Conservation (phyloP, 257 asterid genomes). For the Capsicum pubescens region DNA sequence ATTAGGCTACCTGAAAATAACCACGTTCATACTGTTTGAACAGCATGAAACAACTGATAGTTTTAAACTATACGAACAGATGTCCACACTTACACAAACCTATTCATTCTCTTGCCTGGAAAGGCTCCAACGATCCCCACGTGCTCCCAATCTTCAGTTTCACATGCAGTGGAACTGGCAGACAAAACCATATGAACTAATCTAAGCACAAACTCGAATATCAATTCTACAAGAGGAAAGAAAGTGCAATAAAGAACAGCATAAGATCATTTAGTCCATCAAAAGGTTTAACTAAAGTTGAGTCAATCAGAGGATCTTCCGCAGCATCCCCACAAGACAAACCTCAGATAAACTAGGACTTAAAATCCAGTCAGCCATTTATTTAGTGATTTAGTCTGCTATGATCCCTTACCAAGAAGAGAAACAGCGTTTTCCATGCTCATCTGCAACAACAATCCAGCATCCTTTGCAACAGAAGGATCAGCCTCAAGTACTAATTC, state of each 20-base stretch:
- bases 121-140: constrained; percentile 91
- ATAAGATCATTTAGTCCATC: constrained; percentile 6
- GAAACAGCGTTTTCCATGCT: constrained; percentile 91
- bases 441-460: constrained; percentile 67
- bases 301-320: not conserved
- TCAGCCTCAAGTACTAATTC: constrained; percentile 91
- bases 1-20: not conserved
- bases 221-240: constrained; percentile 8
- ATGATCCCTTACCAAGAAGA: constrained; percentile 67
- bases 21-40: not conserved
- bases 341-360: constrained; percentile 25
- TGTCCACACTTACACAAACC: not conserved
- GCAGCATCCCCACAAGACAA: not conserved
- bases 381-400: constrained; percentile 17
- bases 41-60: constrained; percentile 16
- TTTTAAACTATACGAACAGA: not conserved
- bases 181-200: constrained; percentile 27
- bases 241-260: not conserved
- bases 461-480: constrained; percentile 76
- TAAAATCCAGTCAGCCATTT: not conserved
- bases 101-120: constrained; percentile 45
- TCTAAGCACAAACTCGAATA: constrained; percentile 27
- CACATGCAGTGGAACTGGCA: constrained; percentile 89
- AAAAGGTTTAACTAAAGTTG: not conserved
- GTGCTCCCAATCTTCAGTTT: constrained; percentile 87